Base-by-base conservation (phyloP, 176 grass and related monocot species). In the Ampelocalamus luodianensis region DNA sequence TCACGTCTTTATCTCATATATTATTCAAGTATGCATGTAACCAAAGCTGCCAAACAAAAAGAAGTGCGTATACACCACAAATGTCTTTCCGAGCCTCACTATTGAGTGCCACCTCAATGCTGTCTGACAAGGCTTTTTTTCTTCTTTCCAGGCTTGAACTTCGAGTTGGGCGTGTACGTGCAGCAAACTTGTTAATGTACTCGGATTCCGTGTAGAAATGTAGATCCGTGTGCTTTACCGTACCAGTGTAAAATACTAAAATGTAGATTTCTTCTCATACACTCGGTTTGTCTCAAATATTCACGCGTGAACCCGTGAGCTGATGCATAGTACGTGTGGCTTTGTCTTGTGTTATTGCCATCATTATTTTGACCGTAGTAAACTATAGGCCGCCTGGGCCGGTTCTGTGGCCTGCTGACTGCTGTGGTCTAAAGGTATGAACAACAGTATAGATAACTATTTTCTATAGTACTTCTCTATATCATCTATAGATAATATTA, bases 81-180 rank as follows among this genome's bases (percentile, higher is more conserved):
- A 12, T 27, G 59, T 27, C 24, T 62, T 27, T 60, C n/a, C 26
- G 23, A 62, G 4, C n/a, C 59, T 62, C 59, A 14, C 59, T 12
- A 29, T 45, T 45, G 44, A 45, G 44, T 12, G 44, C 44, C 10
- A 45, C 3, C 39, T 55, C 36, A 10, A 71, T 65, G 58, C 46
- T 61, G 50, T 73, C 4, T 79, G 39, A 68, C 59, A 9, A 49
- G 9, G 0, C 0, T 12, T 67, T 14, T 23, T 59, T 67, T 67
- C 50, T 12, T 24, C 42, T 7, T 83, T 87, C 38, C 80, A 87
- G 89, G 85, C 89, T 15, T 87, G 69, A 90, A 32, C 43, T 20
- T 74, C 2, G 17, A 44, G 23, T 6, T n/a, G 61, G 32, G 48
- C 81, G 71, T 68, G 22, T 23, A 27, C 79, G 29, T 50, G 60